Evolutionary conservation across 208 protist genomes (phyloP).

Genomic region (Plasmodiophora brassicae): DNA sequence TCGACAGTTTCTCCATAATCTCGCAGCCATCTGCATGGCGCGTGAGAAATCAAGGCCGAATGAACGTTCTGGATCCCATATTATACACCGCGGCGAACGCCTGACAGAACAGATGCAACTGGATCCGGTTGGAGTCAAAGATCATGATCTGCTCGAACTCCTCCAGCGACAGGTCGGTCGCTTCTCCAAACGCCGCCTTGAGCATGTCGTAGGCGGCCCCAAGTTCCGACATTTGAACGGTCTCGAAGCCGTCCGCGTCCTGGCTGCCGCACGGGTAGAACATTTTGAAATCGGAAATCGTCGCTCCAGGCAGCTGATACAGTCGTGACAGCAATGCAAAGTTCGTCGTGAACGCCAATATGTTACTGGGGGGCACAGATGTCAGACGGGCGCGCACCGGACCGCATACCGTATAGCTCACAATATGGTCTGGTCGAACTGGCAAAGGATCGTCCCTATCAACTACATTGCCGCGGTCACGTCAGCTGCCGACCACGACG

Average conservation of each 20-base stretch:
- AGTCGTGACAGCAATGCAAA: not conserved
- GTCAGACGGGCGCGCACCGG: not conserved
- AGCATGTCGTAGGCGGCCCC: not conserved
- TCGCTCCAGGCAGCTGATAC: not conserved
- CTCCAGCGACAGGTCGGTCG: not conserved
- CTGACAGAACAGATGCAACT: not conserved
- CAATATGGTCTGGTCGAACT: slow-evolving; percentile 32
- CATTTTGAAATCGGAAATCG: not conserved
- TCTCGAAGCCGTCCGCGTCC: not conserved
- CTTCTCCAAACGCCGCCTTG: not conserved
- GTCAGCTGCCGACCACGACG: not conserved
- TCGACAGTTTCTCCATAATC: slow-evolving; percentile 13
- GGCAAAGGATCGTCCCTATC: not conserved
- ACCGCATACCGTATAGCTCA: not conserved
- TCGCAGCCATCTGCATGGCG: not conserved
- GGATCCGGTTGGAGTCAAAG: not conserved
- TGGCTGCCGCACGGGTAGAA: not conserved
- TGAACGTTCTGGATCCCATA: not conserved
- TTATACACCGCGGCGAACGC: slow-evolving; percentile 31
- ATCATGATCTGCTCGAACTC: slow-evolving; percentile 21
- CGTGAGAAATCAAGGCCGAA: not conserved
- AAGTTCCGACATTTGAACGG: too few relatives aligned
- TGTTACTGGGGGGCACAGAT: not conserved
- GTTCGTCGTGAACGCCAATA: not conserved
- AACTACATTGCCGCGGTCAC: not conserved